Evolutionary conservation across 1,139 yeast species (phyloP).

Genomic region (Suhomyces bokatorum): DNA sequence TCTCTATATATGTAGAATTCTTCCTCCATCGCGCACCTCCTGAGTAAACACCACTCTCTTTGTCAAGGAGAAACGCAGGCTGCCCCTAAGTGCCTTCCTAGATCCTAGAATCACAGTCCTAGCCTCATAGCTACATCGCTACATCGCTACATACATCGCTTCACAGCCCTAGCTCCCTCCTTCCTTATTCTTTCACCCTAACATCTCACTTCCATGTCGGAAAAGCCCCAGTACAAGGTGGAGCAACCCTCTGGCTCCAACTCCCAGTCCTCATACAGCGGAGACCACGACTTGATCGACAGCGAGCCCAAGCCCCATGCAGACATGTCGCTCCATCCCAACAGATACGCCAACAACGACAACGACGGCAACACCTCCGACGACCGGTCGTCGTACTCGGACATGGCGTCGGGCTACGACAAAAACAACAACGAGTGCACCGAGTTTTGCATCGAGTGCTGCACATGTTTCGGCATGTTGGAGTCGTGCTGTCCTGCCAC

Average conservation of each 20-base stretch:
- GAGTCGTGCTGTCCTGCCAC: slow-evolving; percentile 44
- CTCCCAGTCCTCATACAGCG: background rate
- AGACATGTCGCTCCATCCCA: slow-evolving; percentile 11
- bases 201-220: background rate
- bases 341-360: background rate
- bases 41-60: slow-evolving; percentile 1
- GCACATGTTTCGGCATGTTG: slow-evolving; percentile 43
- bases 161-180: no score
- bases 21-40: slow-evolving; percentile 5
- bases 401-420: slow-evolving; percentile 37
- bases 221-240: slow-evolving; percentile 1
- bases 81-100: background rate
- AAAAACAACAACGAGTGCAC: slow-evolving; percentile 43
- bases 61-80: background rate
- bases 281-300: slow-evolving; percentile 6
- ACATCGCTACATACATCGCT: no score
- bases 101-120: no score
- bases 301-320: slow-evolving; percentile 11
- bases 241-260: background rate
- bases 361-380: slow-evolving; percentile 5
- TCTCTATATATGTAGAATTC: background rate
- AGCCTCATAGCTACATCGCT: background rate
- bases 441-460: slow-evolving; percentile 43
- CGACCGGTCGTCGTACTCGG: slow-evolving; percentile 21
- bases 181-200: no score